Evolutionary conservation across 768 basidiomycete species (phyloP).

Genomic region (Suillus clintonianus): DNA sequence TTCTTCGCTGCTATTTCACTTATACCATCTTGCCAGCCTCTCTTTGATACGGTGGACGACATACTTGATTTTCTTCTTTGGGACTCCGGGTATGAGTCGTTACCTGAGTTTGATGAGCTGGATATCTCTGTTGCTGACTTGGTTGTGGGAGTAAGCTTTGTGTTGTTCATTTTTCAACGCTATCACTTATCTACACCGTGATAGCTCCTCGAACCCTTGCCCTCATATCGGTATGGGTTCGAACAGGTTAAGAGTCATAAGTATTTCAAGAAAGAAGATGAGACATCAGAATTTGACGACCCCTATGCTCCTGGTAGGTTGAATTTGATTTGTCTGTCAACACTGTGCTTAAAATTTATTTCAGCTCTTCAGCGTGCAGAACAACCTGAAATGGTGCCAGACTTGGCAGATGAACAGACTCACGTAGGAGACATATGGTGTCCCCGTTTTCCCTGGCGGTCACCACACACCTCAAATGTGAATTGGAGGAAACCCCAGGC

Average conservation of each 20-base stretch:
- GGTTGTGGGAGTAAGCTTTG: slow-evolving; percentile 31
- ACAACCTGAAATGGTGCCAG: background rate
- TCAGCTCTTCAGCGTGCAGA: background rate
- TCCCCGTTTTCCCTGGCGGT: background rate
- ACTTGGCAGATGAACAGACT: background rate
- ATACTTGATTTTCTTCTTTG: slow-evolving; percentile 24
- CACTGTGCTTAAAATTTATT: background rate
- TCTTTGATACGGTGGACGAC: slow-evolving; percentile 30
- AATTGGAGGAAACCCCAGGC: background rate
- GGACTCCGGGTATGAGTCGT: slow-evolving; percentile 18
- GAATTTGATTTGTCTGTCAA: background rate
- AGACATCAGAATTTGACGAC: slow-evolving; percentile 24
- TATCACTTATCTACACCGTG: background rate
- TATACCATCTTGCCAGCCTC: slow-evolving; percentile 21
- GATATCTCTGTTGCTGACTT: slow-evolving; percentile 24
- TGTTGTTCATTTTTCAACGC: background rate
- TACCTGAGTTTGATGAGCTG: slow-evolving; percentile 25
- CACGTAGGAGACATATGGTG: background rate
- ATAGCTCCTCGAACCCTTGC: background rate
- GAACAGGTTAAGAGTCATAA: background rate
- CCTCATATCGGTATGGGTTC: background rate
- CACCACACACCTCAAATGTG: background rate
- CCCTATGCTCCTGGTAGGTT: slow-evolving; percentile 21
- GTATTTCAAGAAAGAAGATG: slow-evolving; percentile 9
- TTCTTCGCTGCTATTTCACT: background rate